Evolutionary conservation across 257 asterid species (phyloP).

Genomic region (Penstemon newberryi): DNA sequence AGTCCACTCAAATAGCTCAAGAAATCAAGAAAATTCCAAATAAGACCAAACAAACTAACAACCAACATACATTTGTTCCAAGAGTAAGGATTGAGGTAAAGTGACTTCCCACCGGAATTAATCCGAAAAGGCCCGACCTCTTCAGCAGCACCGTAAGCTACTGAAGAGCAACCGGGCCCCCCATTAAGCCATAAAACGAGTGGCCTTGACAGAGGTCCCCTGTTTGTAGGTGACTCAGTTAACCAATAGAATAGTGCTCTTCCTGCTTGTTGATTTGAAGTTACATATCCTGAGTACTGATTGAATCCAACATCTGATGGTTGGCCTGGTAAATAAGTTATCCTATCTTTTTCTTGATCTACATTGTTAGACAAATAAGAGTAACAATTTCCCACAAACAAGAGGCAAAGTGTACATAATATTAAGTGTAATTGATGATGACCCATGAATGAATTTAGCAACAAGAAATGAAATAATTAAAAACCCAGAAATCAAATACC

Average conservation of each 20-base stretch:
- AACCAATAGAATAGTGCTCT: constrained; percentile 95
- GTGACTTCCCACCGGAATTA: constrained; percentile 81
- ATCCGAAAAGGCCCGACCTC: constrained; percentile 94
- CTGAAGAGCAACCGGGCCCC: constrained; percentile 98
- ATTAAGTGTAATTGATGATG: constrained; percentile 16
- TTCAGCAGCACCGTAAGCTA: constrained; percentile 94
- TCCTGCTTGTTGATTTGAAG: constrained; percentile 71
- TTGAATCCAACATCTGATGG: constrained; percentile 65
- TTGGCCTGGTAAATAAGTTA: constrained; percentile 79
- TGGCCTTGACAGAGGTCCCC: constrained; percentile 73
- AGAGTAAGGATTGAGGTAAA: constrained; percentile 72
- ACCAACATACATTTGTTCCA: constrained; percentile 84
- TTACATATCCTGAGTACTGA: constrained; percentile 86
- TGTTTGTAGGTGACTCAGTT: constrained; percentile 61
- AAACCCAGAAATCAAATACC: constrained; percentile 32
- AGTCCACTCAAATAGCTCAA: constrained; percentile 10
- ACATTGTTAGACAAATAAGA: constrained; percentile 32
- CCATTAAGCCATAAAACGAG: constrained; percentile 97
- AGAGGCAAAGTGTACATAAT: constrained; percentile 25
- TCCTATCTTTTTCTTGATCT: constrained; percentile 80
- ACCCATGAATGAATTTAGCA: constrained; percentile 34
- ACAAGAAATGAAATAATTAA: not conserved
- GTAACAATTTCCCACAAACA: constrained; percentile 45
- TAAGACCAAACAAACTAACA: constrained; percentile 9
- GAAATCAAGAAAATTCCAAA: not conserved